Evolutionary conservation across 2,329 filamentous ascomycete species (phyloP).

Genomic region (Fusarium sp.): DNA sequence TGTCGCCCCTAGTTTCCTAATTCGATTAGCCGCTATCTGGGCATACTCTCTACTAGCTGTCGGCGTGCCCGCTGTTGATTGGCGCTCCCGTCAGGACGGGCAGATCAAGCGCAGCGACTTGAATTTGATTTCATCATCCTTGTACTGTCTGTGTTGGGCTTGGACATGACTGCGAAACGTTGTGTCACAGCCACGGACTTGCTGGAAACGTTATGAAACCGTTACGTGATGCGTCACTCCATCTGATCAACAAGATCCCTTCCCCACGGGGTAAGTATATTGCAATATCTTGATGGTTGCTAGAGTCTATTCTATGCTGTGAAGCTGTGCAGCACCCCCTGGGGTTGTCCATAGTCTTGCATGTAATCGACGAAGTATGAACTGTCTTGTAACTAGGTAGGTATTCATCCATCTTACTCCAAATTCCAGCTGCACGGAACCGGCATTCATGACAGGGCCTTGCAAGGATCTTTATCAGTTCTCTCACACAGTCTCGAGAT

Average conservation of each 20-base stretch:
- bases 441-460: background rate
- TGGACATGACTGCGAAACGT: background rate
- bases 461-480: background rate
- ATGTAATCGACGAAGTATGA: background rate
- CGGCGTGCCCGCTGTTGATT: constrained; percentile 6
- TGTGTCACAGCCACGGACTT: background rate
- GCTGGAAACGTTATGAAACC: background rate
- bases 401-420: background rate
- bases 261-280: constrained; percentile 34
- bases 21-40: constrained; percentile 15
- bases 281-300: constrained; percentile 3
- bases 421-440: background rate
- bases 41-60: background rate
- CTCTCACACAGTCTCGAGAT: background rate
- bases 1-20: constrained; percentile 29
- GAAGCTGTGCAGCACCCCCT: background rate
- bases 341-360: background rate
- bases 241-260: constrained; percentile 21
- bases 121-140: constrained; percentile 17
- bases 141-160: background rate
- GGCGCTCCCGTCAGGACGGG: background rate
- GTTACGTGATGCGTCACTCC: constrained; percentile 27
- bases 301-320: background rate
- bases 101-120: background rate
- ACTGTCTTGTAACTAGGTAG: background rate